Evolutionary conservation across 192 early-diverging fungal genomes (phyloP), one percentile per base, ranked within the genome.

Genomic region (Martensiomyces pterosporus): DNA sequence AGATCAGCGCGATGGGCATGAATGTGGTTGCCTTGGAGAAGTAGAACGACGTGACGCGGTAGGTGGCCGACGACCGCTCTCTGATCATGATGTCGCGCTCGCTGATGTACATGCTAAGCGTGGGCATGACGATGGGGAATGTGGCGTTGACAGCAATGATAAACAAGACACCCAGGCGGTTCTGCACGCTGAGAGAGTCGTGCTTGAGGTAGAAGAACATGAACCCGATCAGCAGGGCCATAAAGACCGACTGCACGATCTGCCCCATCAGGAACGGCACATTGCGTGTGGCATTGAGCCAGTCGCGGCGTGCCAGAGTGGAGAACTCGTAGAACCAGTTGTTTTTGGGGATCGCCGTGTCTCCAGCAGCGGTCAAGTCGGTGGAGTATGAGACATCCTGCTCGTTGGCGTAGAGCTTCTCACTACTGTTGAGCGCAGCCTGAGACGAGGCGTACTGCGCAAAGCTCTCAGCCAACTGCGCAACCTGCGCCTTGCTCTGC

Each of bases 21-120:
- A 65, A 67, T 10, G 78, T 77, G 13, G 84, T 61, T 46, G 80
- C 52, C 58, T 85, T 86, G 26, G 84, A 80, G 22, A 84, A 32
- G 45, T 75, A 86, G 44, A 75, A 84, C 15, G 82, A 67, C 3
- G 77, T 73, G 27, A 80, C 54, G 15, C 86, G 71, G 77, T 83
- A 89, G 19, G 79, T 74, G 1, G 82, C 81, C 24, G 74, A 59
- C 12, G 82, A 79, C 2, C 86, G 75, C 71, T 89, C 86, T 2
- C 83, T 76, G 14, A 75, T 45, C 67, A 85, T 75, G 36, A 81
- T 81, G 39, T 55, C 60, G 13, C 73, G 72, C 49, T 82, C 67
- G 34, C 60, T 39, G 25, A 63, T 64, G 60, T 69, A 77, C 21
- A 70, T 35, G 1, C 51, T 49, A 7, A 75, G 60, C 48, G 64